Evolutionary conservation across 179 eudicot genomes (phyloP), one percentile per base, ranked within the genome.

Genomic region (Silene vulgaris): DNA sequence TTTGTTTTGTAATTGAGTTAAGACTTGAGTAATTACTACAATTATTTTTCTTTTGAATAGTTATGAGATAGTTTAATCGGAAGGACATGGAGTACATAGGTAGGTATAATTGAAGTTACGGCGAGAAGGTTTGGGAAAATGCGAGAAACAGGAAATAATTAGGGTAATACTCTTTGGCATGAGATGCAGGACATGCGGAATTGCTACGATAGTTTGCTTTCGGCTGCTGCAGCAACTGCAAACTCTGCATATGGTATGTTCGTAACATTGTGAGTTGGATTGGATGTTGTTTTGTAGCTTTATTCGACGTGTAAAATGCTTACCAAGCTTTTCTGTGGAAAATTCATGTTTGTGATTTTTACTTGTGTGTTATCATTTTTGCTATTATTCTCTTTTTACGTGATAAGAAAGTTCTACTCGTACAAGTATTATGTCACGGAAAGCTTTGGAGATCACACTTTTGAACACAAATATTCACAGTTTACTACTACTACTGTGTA

Each of bases 221-320:
- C 96, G 20, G 97, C 96, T 37, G 97, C 99, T 84, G 99, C 99
- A 20, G 97, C 99, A 13, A 88, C 97, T 23, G 89, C 96, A 26
- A 95, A 95, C 76, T 85, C 96, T 75, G 97, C 97, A 52, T 95
- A 84, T 74, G 99, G 99, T 95, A 89, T 56, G 63, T 65, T 26
- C 62, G 52, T 73, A 9, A 35, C 75, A 40, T 26, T 60, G 71
- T 66, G 62, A 43, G 6, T 52, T 26, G 54, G 13, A 14, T 63
- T 56, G 2, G 56, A 50, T 2, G 16, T 75, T 65, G 43, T 16
- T 72, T 5, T 9, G n/a, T 56, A 29, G 50, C 28, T 72, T 72
- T 72, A 48, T 9, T 48, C 54, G 3, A 48, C 54, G 54, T 48
- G 54, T 48, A 11, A 48, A 48, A 48, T 48, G 54, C 14, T 48